Conservation (phyloP, 1,284 basidiomycete genomes). For the Ganoderma resinaceum region DNA sequence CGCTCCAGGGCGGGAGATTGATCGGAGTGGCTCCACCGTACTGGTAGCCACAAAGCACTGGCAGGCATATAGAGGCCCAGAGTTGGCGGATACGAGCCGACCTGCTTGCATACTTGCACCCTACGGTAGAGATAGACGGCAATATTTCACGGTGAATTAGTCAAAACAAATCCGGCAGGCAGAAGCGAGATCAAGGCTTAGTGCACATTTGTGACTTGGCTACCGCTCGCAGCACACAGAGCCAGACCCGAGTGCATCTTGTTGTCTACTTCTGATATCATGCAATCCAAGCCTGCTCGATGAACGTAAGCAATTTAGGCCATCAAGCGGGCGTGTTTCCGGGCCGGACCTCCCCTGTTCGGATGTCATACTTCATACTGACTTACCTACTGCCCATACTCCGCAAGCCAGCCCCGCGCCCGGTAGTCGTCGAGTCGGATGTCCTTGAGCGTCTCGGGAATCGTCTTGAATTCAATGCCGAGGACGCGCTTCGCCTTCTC, state of each 20-base stretch:
- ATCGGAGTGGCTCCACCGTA: not conserved
- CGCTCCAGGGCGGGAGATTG: not conserved
- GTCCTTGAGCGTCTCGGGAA: conserved; percentile 21
- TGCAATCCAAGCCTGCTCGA: not conserved
- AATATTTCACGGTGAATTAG: not conserved
- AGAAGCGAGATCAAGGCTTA: not conserved
- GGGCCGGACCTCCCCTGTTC: no score
- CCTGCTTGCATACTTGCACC: not conserved
- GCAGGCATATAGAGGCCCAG: not conserved
- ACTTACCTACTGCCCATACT: not conserved
- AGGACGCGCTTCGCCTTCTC: conserved; percentile 22
- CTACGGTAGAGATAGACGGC: not conserved
- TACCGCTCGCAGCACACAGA: no score
- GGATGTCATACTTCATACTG: no score
- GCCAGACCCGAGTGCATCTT: no score
- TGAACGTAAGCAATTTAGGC: not conserved
- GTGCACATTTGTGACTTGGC: no score
- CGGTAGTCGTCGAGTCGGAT: conserved; percentile 20
- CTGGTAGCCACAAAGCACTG: not conserved
- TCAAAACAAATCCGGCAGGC: not conserved
- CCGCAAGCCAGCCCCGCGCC: conserved; percentile 24
- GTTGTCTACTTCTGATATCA: no score
- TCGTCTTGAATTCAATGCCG: conserved; percentile 11
- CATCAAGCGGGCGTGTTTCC: no score
- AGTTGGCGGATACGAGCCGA: not conserved